Evolutionary conservation across 257 asterid species (phyloP).

Genomic region (Cordia subcordata): DNA sequence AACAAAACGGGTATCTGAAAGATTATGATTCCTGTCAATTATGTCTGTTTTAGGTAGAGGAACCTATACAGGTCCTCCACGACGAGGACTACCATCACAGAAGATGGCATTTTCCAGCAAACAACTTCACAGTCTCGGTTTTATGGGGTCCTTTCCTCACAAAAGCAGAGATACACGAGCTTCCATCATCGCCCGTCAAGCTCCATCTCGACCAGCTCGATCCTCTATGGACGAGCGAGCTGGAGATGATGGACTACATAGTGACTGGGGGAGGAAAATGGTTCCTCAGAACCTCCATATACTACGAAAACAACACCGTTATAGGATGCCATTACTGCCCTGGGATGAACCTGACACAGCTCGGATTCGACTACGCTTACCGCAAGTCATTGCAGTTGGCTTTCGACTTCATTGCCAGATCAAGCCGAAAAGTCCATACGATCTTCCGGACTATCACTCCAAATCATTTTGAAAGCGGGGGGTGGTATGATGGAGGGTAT

Average conservation of each 20-base stretch:
- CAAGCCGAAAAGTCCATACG: slow-evolving; percentile 26
- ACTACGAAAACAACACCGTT: slow-evolving; percentile 43
- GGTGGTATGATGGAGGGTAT: slow-evolving; percentile 64
- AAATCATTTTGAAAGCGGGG: slow-evolving; percentile 69
- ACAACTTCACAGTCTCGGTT: slow-evolving; percentile 49
- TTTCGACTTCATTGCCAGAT: slow-evolving; percentile 25
- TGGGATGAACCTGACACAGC: slow-evolving; percentile 45
- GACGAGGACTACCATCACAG: slow-evolving; percentile 51
- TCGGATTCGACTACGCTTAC: slow-evolving; percentile 56
- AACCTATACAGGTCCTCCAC: slow-evolving; percentile 56
- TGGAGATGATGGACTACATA: slow-evolving; percentile 37
- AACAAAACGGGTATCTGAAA: too few species aligned
- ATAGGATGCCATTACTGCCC: slow-evolving; percentile 69
- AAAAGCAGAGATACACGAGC: slow-evolving; percentile 56
- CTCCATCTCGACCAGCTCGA: slow-evolving; percentile 65
- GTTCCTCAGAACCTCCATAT: slow-evolving; percentile 59
- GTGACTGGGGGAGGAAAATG: slow-evolving; percentile 65
- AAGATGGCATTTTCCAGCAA: slow-evolving; percentile 62
- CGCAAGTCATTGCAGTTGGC: slow-evolving; percentile 48
- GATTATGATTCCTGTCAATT: too few species aligned
- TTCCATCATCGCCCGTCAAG: slow-evolving; percentile 41
- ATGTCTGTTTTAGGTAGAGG: slow-evolving; percentile 49
- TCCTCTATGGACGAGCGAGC: slow-evolving; percentile 47
- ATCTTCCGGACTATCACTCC: slow-evolving; percentile 58
- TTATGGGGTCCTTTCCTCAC: slow-evolving; percentile 72